Percentiles rank a stretch among this genome's conserved stretches.
phyloP scores from a whole-genome alignment of 176 grass and related monocot species.

The Elaeis guineensis region DNA sequence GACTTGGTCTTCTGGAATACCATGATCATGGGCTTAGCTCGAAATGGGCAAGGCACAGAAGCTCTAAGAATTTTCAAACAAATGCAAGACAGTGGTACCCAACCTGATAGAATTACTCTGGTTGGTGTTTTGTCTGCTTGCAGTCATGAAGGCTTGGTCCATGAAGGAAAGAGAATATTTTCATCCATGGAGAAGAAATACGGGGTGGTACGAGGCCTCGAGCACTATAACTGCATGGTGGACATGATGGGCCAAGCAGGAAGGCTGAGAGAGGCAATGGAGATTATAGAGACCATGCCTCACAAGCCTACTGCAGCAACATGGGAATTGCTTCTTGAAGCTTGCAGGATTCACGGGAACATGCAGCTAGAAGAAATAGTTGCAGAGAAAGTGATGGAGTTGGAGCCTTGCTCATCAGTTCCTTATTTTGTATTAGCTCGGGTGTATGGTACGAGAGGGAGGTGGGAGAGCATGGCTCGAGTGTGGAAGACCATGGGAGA shows the following conservation, averaged over 20 bases:
- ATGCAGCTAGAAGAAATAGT: constrained; percentile 41
- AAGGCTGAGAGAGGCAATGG: constrained; percentile 53
- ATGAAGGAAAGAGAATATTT: constrained; percentile 45
- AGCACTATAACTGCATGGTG: constrained; percentile 53
- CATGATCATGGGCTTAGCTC: constrained; percentile 64
- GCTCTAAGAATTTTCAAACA: constrained; percentile 48
- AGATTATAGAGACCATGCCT: constrained; percentile 42
- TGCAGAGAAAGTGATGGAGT: constrained; percentile 54
- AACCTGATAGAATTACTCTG: constrained; percentile 77
- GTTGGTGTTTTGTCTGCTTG: constrained; percentile 62
- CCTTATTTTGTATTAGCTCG: constrained; percentile 61
- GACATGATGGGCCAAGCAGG: constrained; percentile 60
- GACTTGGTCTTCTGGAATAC: constrained; percentile 82
- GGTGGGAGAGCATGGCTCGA: constrained; percentile 78
- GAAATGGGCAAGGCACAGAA: constrained; percentile 65
- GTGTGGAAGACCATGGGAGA: constrained; percentile 64
- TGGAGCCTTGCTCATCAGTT: constrained; percentile 32
- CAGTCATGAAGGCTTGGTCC: constrained; percentile 34
- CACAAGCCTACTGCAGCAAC: constrained; percentile 19
- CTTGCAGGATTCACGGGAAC: constrained; percentile 47
- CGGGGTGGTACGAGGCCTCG: constrained; percentile 26
- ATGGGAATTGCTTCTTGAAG: constrained; percentile 62
- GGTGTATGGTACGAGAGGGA: constrained; percentile 51
- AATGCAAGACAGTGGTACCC: constrained; percentile 35
- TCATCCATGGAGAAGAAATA: constrained; percentile 57